Percentiles rank a stretch among this genome's conserved stretches.
phyloP scores from a whole-genome alignment of 208 protist genomes.

The Strigomonas culicis region DNA sequence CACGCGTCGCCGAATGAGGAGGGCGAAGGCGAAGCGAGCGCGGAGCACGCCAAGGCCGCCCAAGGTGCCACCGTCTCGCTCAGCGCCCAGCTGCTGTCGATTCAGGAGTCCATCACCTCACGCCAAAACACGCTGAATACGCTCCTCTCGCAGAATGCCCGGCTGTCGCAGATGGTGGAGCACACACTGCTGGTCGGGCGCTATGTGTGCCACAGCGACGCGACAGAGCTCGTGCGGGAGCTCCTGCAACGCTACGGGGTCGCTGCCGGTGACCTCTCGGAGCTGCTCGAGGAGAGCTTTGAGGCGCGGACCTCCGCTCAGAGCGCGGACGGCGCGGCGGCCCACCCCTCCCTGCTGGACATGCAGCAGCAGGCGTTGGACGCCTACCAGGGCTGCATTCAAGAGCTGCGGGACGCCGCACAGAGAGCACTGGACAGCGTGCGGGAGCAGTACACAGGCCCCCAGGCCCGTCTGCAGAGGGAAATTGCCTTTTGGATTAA shows the following conservation, averaged over 20 bases:
- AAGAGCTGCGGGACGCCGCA: background rate
- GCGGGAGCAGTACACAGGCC: background rate
- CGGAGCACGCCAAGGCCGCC: too few species aligned
- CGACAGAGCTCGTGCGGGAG: background rate
- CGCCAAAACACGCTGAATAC: constrained; percentile 23
- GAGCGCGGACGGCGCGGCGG: background rate
- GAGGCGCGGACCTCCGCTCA: background rate
- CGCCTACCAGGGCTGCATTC: background rate
- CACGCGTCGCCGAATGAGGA: too few species aligned
- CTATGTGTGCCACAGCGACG: constrained; percentile 1
- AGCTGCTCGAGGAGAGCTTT: background rate
- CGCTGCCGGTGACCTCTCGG: background rate
- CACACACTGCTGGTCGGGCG: constrained; percentile 20
- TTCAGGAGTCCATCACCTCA: constrained; percentile 3
- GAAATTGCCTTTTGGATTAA: too few species aligned
- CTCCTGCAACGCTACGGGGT: background rate
- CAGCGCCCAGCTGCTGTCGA: background rate
- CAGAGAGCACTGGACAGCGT: constrained; percentile 9
- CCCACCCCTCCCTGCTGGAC: background rate
- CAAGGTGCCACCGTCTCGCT: too few species aligned
- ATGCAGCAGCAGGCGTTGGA: constrained; percentile 21
- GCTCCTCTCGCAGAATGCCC: constrained; percentile 44
- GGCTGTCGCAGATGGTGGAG: constrained; percentile 40
- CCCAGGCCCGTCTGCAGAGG: background rate
- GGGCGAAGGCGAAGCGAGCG: too few species aligned